Conservation (phyloP, 441 rosid species). For the Biscutella laevigata region DNA sequence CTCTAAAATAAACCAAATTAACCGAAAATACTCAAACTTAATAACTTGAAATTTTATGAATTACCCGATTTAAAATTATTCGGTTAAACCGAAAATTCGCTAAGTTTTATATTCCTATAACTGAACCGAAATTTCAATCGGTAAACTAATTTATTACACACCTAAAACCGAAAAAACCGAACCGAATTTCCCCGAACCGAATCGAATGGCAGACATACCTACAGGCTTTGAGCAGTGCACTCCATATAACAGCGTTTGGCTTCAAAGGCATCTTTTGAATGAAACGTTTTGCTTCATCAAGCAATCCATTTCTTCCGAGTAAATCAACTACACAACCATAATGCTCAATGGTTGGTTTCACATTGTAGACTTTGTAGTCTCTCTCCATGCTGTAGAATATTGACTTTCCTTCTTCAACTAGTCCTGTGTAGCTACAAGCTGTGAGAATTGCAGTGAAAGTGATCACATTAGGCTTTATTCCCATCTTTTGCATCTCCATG, state of each 20-base stretch:
- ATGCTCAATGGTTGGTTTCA: constrained; percentile 46
- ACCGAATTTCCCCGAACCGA: too few species aligned
- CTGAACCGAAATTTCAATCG: too few species aligned
- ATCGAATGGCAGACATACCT: too few species aligned
- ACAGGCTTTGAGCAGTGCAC: constrained; percentile 52
- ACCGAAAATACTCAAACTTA: too few species aligned
- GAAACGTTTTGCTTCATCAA: constrained; percentile 35
- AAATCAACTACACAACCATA: constrained; percentile 59
- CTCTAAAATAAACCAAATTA: too few species aligned
- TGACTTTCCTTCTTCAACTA: constrained; percentile 40
- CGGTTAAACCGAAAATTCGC: too few species aligned
- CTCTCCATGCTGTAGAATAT: constrained; percentile 37
- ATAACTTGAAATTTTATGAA: too few species aligned
- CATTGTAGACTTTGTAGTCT: constrained; percentile 25
- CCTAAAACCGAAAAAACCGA: too few species aligned
- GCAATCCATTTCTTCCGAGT: constrained; percentile 50
- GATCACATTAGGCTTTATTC: constrained; percentile 42
- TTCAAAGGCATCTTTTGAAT: constrained; percentile 38
- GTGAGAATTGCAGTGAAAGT: constrained; percentile 51
- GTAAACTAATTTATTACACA: too few species aligned
- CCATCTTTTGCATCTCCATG: constrained; percentile 36
- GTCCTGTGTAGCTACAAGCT: constrained; percentile 49
- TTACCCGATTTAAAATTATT: too few species aligned
- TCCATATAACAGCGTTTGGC: constrained; percentile 51
- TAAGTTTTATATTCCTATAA: too few species aligned